Conservation (phyloP, 495 filamentous ascomycete genomes). For the Penicillium bialowiezense region DNA sequence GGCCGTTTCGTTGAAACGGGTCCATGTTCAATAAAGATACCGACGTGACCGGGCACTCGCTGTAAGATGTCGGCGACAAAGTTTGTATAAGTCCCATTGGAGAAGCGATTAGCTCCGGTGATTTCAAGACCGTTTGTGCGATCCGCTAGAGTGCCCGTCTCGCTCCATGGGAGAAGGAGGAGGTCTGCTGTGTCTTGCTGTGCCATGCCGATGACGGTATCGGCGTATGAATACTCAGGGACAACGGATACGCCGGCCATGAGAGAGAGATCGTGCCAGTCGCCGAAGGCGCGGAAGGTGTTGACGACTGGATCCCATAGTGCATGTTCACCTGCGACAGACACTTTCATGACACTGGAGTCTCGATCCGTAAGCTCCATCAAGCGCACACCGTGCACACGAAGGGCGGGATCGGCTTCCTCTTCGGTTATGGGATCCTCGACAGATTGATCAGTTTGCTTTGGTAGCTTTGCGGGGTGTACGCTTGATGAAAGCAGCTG, state of each 20-base stretch:
- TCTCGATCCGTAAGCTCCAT: slow-evolving; percentile 89
- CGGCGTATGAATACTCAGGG: slow-evolving; percentile 74
- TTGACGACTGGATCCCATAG: slow-evolving; percentile 86
- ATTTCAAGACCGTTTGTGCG: slow-evolving; percentile 31
- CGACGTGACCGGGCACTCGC: slow-evolving; percentile 61
- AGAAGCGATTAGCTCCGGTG: slow-evolving; percentile 27
- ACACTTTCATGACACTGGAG: slow-evolving; percentile 93
- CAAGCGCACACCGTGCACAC: slow-evolving; percentile 83
- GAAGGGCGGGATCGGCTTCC: slow-evolving; percentile 47
- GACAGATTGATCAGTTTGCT: slow-evolving; percentile 19
- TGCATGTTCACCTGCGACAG: slow-evolving; percentile 74
- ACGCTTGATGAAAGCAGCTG: slow-evolving; percentile 31
- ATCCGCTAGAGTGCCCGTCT: slow-evolving; percentile 72
- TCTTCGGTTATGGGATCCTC: slow-evolving; percentile 26
- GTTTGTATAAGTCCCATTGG: slow-evolving; percentile 51
- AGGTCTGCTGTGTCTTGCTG: slow-evolving; percentile 71
- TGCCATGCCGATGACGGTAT: slow-evolving; percentile 66
- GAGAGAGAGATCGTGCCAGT: slow-evolving; percentile 78
- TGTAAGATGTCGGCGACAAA: slow-evolving; percentile 66
- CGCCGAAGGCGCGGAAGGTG: slow-evolving; percentile 84
- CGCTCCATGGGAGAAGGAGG: slow-evolving; percentile 87
- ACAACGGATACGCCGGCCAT: slow-evolving; percentile 76
- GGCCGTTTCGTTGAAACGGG: slow-evolving; percentile 13
- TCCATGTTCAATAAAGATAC: slow-evolving; percentile 79
- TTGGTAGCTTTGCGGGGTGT: slow-evolving; percentile 44